Base-by-base conservation (phyloP, 176 grass and related monocot genomes). In the Ampelocalamus luodianensis region DNA sequence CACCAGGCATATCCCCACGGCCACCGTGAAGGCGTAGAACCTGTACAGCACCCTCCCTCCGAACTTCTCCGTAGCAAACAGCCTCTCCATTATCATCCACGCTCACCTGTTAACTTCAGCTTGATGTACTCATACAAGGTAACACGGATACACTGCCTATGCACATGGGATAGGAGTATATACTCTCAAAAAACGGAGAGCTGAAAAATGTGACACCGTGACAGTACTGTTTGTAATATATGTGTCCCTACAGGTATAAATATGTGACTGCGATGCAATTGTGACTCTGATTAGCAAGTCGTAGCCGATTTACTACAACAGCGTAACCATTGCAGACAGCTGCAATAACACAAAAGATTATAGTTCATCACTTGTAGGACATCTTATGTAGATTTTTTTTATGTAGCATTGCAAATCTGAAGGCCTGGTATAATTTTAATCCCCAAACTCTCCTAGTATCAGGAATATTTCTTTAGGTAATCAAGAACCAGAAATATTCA, bases 11-110 rank as follows among this genome's bases (percentile, higher is more conserved):
- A 87, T 80, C 53, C 91, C 94, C 16, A 39, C 40, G n/a, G 86
- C 20, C 55, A 92, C 73, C 10, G 87, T 90, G 71, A 16, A 36
- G 65, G 75, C 91, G 22, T 92, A 87, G 15, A 94, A 9, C 74
- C 51, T 78, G 77, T 93, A 87, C 58, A 68, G 23, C 11, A n/a
- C 36, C 78, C 85, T 90, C 24, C 87, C 89, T 1, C 68, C 87
- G 4, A 70, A 3, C 13, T 77, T 45, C 82, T 94, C 85, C 39
- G 82, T 97, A 26, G 51, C 71, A 66, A 97, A 97, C 24, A 97
- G 85, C 83, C 54, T 73, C 48, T 45, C 46, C 66, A 80, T 79
- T 78, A 36, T 22, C 64, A 8, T 68, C 5, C 17, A n/a, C 72
- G 29, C 46, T n/a, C 68, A 8, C 20, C 4, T 45, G 3, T 44